Conservation (phyloP, 106 monocot genomes). For the Dendrobium chrysotoxum region DNA sequence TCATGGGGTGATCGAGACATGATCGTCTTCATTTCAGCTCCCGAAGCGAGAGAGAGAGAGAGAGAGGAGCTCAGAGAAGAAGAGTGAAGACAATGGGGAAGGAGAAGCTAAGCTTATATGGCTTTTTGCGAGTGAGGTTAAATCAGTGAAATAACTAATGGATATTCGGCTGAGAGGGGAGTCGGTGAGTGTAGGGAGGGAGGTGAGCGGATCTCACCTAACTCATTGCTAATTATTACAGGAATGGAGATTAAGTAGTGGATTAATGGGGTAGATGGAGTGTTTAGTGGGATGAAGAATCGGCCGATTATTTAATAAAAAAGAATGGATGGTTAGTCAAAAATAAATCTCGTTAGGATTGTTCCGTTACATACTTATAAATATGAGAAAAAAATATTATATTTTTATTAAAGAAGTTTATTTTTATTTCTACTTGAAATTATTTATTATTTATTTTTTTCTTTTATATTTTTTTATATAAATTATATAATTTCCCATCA, state of each 20-base stretch:
- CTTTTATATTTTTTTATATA: no score
- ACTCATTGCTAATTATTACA: background rate
- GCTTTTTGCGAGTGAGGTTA: background rate
- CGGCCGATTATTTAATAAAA: background rate
- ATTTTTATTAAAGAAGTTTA: no score
- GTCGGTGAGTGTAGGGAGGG: conserved; percentile 3
- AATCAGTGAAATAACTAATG: background rate
- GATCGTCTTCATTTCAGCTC: conserved; percentile 24
- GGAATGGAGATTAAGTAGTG: background rate
- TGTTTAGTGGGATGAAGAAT: background rate
- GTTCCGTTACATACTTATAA: background rate
- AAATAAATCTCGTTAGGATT: background rate
- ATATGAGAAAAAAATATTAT: background rate
- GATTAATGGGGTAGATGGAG: background rate
- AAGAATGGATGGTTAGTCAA: background rate
- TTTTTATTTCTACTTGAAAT: no score
- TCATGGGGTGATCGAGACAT: conserved; percentile 38
- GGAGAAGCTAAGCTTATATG: background rate
- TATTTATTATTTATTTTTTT: no score
- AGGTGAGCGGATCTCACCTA: conserved; percentile 9
- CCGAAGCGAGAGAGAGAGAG: background rate
- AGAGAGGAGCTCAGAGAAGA: background rate
- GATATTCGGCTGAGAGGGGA: background rate
- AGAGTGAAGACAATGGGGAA: background rate
- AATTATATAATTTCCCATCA: no score